Evolutionary conservation across 2,329 filamentous ascomycete species (phyloP), one percentile per base, ranked within the genome.

Genomic region (Ambrosiella cleistominuta): DNA sequence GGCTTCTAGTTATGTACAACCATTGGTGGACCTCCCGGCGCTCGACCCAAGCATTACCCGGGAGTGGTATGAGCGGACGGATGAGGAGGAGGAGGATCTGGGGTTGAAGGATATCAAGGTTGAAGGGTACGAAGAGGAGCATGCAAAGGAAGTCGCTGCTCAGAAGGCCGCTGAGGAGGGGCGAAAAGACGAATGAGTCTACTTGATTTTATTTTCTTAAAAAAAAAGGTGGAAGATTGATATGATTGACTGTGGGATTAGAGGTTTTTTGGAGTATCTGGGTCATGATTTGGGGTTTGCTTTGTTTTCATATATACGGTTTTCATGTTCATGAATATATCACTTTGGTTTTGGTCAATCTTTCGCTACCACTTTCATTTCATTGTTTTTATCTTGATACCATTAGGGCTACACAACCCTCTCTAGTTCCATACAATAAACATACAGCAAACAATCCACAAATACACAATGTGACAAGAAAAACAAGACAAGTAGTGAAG

Each of bases 1-100:
- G 62, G 93, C 90, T 9, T 87, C 86, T 68, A 95, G 88, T 66
- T 98, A 95, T 67, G 86, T 98, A 51, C 93, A 98, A 72, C 88
- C 90, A 65, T 77, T 95, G 61, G 86, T 88, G 27, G 85, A 89
- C 63, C 84, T 86, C 1, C 74, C 74, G 39, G 66, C 76, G 52
- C 72, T 74, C 0, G 93, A 98, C 66, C 84, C 84, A 13, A 85
- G 93, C 70, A 85, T 98, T 67, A 81, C 78, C 59, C 77, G 80
- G 2, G 86, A 88, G 71, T 85, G 87, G 37, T 98, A 98, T 68
- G 80, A 86, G 61, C 79, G 93, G 61, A 95, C 91, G 0, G 82
- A 85, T 0, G 87, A 96, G 68, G 93, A 98, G 67, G 88, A 95
- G 71, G 93, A 98, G 66, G 88, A 96, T 60, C 74, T 98, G 9